phyloP scores from a whole-genome alignment of 495 filamentous ascomycete species.

The Penicillium dipodomyicola region DNA sequence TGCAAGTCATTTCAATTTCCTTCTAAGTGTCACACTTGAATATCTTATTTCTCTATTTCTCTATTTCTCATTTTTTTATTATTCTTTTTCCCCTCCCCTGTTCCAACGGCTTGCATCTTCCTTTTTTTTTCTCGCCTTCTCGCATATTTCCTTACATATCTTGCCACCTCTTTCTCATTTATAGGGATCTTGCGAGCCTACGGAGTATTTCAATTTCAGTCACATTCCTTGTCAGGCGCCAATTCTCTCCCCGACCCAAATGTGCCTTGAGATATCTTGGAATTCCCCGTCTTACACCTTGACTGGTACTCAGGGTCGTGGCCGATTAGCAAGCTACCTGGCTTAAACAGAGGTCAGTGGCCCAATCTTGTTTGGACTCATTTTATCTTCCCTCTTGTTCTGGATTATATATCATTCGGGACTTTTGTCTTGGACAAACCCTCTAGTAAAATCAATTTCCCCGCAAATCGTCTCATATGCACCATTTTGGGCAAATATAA shows the following conservation, averaged over 20 bases:
- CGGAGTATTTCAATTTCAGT: slow-evolving; percentile 9
- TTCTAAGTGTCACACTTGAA: slow-evolving; percentile 9
- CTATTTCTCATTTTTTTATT: background rate
- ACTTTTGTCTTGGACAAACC: background rate
- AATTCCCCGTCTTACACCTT: slow-evolving; percentile 17
- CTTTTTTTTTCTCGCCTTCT: slow-evolving; percentile 14
- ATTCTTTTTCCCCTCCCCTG: background rate
- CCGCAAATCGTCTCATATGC: background rate
- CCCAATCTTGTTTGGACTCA: slow-evolving; percentile 1
- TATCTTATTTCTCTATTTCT: slow-evolving; percentile 4
- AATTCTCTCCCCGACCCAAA: slow-evolving; percentile 11
- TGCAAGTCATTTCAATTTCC: slow-evolving; percentile 18
- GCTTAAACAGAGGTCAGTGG: slow-evolving; percentile 23
- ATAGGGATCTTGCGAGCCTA: slow-evolving; percentile 23
- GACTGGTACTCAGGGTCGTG: slow-evolving; percentile 25
- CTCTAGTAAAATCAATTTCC: background rate
- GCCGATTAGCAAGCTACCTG: slow-evolving; percentile 19
- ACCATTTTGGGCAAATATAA: slow-evolving; percentile 6
- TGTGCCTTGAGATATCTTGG: slow-evolving; percentile 24
- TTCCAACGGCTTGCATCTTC: slow-evolving; percentile 5
- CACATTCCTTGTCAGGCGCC: slow-evolving; percentile 19
- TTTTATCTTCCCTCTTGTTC: background rate
- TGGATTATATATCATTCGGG: slow-evolving; percentile 3
- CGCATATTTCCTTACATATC: slow-evolving; percentile 19
- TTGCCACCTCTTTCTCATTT: slow-evolving; percentile 16